Percentiles rank a stretch among this genome's conserved stretches.
Conservation (phyloP, 805 yeast genomes). For the Vanderwaltozyma yarrowii region DNA sequence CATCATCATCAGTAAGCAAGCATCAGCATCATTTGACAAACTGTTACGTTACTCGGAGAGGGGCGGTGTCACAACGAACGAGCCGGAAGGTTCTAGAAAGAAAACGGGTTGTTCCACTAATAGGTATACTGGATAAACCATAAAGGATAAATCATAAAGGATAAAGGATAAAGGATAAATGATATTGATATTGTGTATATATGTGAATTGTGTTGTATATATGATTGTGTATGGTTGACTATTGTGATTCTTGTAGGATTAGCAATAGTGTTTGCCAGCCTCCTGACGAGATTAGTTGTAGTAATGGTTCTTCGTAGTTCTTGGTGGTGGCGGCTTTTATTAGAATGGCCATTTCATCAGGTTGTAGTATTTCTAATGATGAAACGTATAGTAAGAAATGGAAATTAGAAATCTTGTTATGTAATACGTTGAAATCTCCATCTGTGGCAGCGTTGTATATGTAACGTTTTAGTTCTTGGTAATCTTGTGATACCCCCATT, state of each 20-base stretch:
- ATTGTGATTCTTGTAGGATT: constrained; percentile 29
- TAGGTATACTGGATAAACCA: too few species aligned
- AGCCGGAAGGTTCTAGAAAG: background rate
- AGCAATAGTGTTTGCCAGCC: constrained; percentile 80
- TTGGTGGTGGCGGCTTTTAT: constrained; percentile 38
- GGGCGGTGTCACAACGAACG: background rate
- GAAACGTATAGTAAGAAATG: constrained; percentile 57
- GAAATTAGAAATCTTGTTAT: constrained; percentile 51
- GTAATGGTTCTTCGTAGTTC: constrained; percentile 38
- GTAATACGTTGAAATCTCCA: constrained; percentile 27
- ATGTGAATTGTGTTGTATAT: too few species aligned
- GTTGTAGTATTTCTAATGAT: constrained; percentile 46
- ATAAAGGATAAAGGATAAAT: too few species aligned
- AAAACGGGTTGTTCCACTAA: too few species aligned
- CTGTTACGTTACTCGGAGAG: too few species aligned
- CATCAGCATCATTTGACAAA: too few species aligned
- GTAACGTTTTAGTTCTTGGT: constrained; percentile 41
- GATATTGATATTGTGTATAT: too few species aligned
- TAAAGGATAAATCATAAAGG: too few species aligned
- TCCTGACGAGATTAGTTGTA: constrained; percentile 34
- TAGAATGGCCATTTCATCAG: constrained; percentile 43
- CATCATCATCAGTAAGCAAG: too few species aligned
- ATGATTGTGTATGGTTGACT: too few species aligned
- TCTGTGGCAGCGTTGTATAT: constrained; percentile 28
- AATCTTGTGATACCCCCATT: constrained; percentile 64